These are phyloP conservation scores for Hemileccinum rubropunctum DNA, from an alignment of 768 basidiomycete species.

Conservation along the genomic window DNA sequence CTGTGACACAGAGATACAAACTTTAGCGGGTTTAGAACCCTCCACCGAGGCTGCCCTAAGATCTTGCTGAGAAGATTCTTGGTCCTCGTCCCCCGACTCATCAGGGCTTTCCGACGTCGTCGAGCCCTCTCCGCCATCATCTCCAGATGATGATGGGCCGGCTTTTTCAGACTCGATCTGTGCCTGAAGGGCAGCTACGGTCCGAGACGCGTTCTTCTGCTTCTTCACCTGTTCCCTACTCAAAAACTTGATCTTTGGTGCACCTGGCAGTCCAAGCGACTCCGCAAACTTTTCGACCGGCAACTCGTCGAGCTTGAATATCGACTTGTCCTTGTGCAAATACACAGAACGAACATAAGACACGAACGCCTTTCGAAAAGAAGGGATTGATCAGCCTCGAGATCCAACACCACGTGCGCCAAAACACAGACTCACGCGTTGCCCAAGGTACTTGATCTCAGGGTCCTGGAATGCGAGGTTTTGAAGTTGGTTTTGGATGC, in stretches of 20 bases:
- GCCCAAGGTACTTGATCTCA: constrained; percentile 95
- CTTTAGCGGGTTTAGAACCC: constrained; percentile 45
- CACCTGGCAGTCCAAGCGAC: constrained; percentile 88
- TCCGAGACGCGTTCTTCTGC: constrained; percentile 71
- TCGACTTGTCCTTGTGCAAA: constrained; percentile 89
- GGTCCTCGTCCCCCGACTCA: constrained; percentile 24
- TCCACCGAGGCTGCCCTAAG: background rate
- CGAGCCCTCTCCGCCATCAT: constrained; percentile 14
- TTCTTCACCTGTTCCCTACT: constrained; percentile 63
- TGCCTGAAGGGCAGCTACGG: constrained; percentile 35
- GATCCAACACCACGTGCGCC: background rate
- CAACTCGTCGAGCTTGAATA: constrained; percentile 83
- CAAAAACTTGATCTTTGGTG: constrained; percentile 92
- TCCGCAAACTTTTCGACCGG: constrained; percentile 84
- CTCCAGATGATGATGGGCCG: constrained; percentile 13
- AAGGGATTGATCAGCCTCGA: background rate
- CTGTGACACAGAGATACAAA: constrained; percentile 21
- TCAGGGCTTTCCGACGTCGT: constrained; percentile 23
- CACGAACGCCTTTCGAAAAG: constrained; percentile 75
- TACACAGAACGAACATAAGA: constrained; percentile 93
- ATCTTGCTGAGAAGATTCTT: background rate
- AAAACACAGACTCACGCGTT: constrained; percentile 59
- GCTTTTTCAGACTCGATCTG: constrained; percentile 26
- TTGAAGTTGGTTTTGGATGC: constrained; percentile 85
- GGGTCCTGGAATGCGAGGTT: constrained; percentile 92